phyloP scores from a whole-genome alignment of 352 stramenopile species.

The Globisporangium carolinianum region DNA sequence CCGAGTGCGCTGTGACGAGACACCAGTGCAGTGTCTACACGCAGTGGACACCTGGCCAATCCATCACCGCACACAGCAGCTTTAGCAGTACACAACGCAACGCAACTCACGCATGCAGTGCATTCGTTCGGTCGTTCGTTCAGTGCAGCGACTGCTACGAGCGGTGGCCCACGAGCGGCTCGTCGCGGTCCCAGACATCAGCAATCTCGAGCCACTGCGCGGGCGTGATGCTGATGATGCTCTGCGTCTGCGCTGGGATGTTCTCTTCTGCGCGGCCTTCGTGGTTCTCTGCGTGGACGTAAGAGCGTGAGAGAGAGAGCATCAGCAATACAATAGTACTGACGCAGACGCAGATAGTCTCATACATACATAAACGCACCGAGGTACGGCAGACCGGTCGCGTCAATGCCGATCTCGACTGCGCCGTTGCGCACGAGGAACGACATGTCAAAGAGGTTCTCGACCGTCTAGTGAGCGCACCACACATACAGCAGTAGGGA shows the following conservation, averaged over 20 bases:
- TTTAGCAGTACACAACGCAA: no score
- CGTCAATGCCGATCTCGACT: conserved; percentile 59
- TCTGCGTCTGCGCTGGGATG: conserved; percentile 57
- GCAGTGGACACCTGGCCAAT: no score
- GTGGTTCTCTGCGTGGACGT: conserved; percentile 40
- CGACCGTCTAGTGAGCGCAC: conserved; percentile 40
- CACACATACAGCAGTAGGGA: background rate
- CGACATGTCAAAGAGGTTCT: conserved; percentile 82
- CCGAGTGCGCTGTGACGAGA: no score
- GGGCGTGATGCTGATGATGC: conserved; percentile 77
- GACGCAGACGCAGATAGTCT: no score
- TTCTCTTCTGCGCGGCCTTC: conserved; percentile 41
- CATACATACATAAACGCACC: conserved; percentile 19
- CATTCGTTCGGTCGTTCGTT: no score
- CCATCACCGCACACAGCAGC: no score
- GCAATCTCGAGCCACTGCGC: conserved; percentile 61
- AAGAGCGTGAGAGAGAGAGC: background rate
- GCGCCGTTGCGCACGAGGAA: conserved; percentile 72
- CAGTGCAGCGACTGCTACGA: background rate
- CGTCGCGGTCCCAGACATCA: conserved; percentile 24
- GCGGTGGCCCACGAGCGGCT: conserved; percentile 66
- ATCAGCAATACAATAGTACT: background rate
- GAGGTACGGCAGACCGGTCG: conserved; percentile 52
- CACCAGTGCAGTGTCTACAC: no score
- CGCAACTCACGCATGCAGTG: no score